Evolutionary conservation across 768 basidiomycete species (phyloP).

Genomic region (Boletus vermiculosoides): DNA sequence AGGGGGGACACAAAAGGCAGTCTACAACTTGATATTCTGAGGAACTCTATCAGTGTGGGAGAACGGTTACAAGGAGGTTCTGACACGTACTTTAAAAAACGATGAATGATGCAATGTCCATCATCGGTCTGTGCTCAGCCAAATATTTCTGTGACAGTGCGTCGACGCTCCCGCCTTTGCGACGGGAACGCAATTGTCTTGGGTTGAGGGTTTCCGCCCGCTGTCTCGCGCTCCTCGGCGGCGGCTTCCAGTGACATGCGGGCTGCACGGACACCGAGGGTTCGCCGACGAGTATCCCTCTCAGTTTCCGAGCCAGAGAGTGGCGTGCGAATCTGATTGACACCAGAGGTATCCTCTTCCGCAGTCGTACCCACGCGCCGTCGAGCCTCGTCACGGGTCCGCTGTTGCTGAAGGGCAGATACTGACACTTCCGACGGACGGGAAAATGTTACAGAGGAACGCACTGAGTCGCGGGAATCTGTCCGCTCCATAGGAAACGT

Average conservation of each 20-base stretch:
- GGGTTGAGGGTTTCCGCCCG: slow-evolving; percentile 36
- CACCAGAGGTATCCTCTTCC: slow-evolving; percentile 24
- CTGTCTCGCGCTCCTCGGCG: slow-evolving; percentile 27
- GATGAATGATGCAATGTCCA: slow-evolving; percentile 13
- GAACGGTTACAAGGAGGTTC: not conserved
- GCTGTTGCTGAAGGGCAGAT: slow-evolving; percentile 55
- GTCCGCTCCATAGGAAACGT: slow-evolving; percentile 39
- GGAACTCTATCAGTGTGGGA: not conserved
- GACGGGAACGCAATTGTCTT: slow-evolving; percentile 36
- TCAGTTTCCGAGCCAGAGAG: slow-evolving; percentile 53
- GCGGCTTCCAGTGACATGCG: slow-evolving; percentile 47
- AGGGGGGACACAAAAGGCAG: slow-evolving; percentile 9
- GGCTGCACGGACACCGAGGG: slow-evolving; percentile 38
- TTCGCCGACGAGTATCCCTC: slow-evolving; percentile 41
- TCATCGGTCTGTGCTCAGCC: slow-evolving; percentile 15
- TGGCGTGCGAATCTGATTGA: slow-evolving; percentile 29
- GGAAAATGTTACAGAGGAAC: slow-evolving; percentile 62
- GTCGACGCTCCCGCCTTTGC: slow-evolving; percentile 42
- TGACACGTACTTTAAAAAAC: slow-evolving; percentile 20
- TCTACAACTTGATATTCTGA: slow-evolving; percentile 24
- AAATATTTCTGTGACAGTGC: slow-evolving; percentile 53
- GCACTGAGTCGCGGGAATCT: slow-evolving; percentile 46
- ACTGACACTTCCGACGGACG: slow-evolving; percentile 56
- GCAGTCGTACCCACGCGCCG: slow-evolving; percentile 33
- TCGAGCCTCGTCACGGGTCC: slow-evolving; percentile 37